Base-by-base conservation (phyloP, 345 rosid genomes). In the Salix arbutifolia region DNA sequence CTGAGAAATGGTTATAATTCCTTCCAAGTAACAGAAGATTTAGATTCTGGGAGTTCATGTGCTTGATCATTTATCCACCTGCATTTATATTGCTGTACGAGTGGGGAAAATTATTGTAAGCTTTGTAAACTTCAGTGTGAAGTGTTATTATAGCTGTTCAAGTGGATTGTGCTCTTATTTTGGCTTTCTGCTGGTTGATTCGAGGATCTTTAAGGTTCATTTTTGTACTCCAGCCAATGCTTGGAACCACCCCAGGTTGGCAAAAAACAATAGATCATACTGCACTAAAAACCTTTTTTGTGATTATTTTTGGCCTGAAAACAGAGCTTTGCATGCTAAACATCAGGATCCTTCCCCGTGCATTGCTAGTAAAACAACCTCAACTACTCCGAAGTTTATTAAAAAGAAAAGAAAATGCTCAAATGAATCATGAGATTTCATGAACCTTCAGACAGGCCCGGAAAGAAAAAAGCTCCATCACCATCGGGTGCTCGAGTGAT, bases 101-200 rank as follows among this genome's bases (percentile, higher is more conserved):
- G 81, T 67, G 40, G 62, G 56, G 64, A 62, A 73, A 56, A 65
- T 73, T 75, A 31, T 71, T 65, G 23, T 52, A 71, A 69, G 78
- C 28, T 78, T 64, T 75, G 82, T 35, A 52, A 77, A 72, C 75
- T 73, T 73, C 2, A 72, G 67, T 72, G 75, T 71, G 81, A 62
- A 75, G 66, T 78, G 74, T 46, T 80, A 19, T 58, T n/a, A 21
- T 42, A 48, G 77, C 65, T 69, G 74, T 79, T 77, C 62, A n/a
- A 62, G 42, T 85, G 74, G 73, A 70, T 23, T 14, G 23, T 67
- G 74, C 33, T 75, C 25, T 23, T 62, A 74, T 68, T 38, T 61
- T 69, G 56, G 74, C 60, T 61, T 75, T 74, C 25, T 70, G 30
- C 74, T 13, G 53, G 35, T 78, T 74, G 64, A 56, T 52, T 67